A percentile compares a stretch with the other conserved stretches of the same genome.
phyloP scores from a whole-genome alignment of 805 yeast species.

The Grigorovia transvaalensis region DNA sequence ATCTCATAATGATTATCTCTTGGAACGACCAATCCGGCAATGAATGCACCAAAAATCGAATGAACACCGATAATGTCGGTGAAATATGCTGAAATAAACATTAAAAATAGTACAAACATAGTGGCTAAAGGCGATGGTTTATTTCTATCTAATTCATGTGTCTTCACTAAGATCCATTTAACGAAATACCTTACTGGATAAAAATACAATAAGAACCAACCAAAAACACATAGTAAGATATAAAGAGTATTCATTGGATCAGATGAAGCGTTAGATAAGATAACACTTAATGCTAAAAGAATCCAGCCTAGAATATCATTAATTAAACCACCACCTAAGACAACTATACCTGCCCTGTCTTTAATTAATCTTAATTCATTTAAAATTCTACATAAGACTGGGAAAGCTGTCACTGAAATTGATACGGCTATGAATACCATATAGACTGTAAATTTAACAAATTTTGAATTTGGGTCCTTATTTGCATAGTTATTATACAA shows the following conservation, averaged over 20 bases:
- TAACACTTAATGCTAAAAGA: conserved; percentile 61
- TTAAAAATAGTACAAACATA: conserved; percentile 42
- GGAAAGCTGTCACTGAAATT: conserved; percentile 76
- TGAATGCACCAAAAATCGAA: conserved; percentile 77
- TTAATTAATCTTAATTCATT: conserved; percentile 61
- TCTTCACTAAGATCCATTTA: conserved; percentile 35
- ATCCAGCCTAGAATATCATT: conserved; percentile 80
- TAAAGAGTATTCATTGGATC: conserved; percentile 57
- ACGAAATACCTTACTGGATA: conserved; percentile 47
- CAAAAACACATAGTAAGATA: conserved; percentile 53
- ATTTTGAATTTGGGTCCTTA: conserved; percentile 21
- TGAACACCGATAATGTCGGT: conserved; percentile 82
- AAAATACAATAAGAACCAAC: conserved; percentile 54
- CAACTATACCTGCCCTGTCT: conserved; percentile 62
- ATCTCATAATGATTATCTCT: conserved; percentile 66
- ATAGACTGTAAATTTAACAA: conserved; percentile 55
- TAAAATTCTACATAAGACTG: conserved; percentile 69
- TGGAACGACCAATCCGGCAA: conserved; percentile 67
- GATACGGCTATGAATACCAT: conserved; percentile 80
- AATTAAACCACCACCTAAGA: conserved; percentile 74
- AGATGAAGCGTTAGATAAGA: conserved; percentile 61
- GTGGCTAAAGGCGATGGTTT: conserved; percentile 54
- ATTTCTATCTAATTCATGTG: conserved; percentile 49
- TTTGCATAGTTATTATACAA: conserved; percentile 46
- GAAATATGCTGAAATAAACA: conserved; percentile 60